Base-by-base conservation (phyloP, 768 basidiomycete genomes). In the Tulasnella sp. region DNA sequence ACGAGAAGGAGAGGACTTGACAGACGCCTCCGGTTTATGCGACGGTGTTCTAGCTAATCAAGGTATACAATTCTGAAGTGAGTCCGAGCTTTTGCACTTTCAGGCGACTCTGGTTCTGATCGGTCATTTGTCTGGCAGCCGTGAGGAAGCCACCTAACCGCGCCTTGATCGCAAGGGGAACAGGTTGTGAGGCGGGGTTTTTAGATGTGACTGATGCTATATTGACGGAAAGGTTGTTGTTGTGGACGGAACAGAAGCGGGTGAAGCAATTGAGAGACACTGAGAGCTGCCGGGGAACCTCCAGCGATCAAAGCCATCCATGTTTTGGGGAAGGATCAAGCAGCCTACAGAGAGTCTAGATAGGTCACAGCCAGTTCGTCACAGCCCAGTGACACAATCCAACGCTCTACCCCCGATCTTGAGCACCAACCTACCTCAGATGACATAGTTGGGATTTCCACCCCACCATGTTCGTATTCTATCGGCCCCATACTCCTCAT, bases 391-490 rank as follows among this genome's bases (percentile, higher is more conserved):
- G 58, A 64, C 58, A 25, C 31, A 25, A 14, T 15, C 29, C 12
- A 64, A 64, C 58, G 58, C 58, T 22, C 58, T 64, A 64, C 31
- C 25, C 58, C 58, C 58, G 58, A 64, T 64, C 58, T 64, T 64
- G 58, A 29, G 15, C 31, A 64, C 58, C 58, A 64, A 64, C 58
- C 58, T 25, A 64, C 58, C 58, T 58, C 58, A 78, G 58, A 79
- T 79, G 17, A 82, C 81, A 54, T 82, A 81, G 80, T 93, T 93
- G 91, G 91, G 93, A 81, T 99, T 98, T 8, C 96, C 91, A 81
- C 94, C 94, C 88, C 91, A 93, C 92, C 97, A 97, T 81, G 87
- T 87, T 82, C 91, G 93, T 77, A 96, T 85, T 77, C 93, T 87
- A 82, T 97, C 96, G 1, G 89, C 89, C 0, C 97, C 97, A 83